Evolutionary conservation across 2,329 filamentous ascomycete species (phyloP), one percentile per base, ranked within the genome.

Genomic region (Venturia nashicola): DNA sequence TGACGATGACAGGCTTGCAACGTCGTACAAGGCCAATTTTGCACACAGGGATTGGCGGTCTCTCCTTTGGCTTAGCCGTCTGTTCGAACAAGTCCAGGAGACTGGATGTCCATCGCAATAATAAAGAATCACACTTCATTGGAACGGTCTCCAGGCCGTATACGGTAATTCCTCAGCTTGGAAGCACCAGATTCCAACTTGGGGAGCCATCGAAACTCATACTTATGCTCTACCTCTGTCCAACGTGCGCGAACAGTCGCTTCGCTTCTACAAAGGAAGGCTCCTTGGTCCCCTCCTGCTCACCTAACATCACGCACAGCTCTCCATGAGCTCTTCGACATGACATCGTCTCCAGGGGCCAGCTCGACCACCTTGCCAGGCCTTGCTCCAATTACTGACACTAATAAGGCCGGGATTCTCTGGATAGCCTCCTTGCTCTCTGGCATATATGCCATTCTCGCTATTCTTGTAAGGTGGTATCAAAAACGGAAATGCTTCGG

Each of bases 361-460:
- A 57, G n/a, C 59, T 36, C 36, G 36, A 60, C 59, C 59, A n/a
- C 55, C 39, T 60, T 44, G 42, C 39, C 36, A 44, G 57, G 65
- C 27, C 66, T 65, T 36, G 62, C 65, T 39, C 65, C 68, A 12
- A 65, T 70, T 23, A 69, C 68, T 39, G 65, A 65, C 12, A 67
- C 65, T 46, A 69, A 68, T 62, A 65, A 69, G 67, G 66, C 69
- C 55, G 68, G 70, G 60, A 60, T 69, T 65, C 59, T 71, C 16
- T 72, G 68, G 67, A 71, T 72, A 18, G 68, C 68, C n/a, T 66
- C 68, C 2, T 68, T 72, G n/a, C 65, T 72, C 48, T 66, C 66
- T 44, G 61, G 68, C 46, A 65, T 71, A 23, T 72, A 70, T 64
- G 68, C 69, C 16, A 51, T 69, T 48, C 64, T 71, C 27, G 69